Percentiles rank a stretch among this genome's conserved stretches.
These are phyloP conservation scores for Boletus coccyginus DNA, from an alignment of 768 basidiomycete species.

Conservation along the genomic window DNA sequence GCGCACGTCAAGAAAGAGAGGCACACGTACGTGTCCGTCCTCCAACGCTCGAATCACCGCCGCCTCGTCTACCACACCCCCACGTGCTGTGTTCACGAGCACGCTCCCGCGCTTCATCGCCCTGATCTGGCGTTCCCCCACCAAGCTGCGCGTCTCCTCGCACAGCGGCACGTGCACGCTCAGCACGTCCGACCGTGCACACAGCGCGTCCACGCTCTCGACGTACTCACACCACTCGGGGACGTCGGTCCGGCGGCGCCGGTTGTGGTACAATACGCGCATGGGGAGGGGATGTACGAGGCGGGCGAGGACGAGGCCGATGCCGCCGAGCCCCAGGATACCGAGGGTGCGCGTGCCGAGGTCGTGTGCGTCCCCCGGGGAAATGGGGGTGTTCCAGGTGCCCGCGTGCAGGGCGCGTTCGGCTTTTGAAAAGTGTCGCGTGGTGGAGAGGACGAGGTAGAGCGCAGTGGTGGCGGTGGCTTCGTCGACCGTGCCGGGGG, in stretches of 20 bases:
- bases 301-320: constrained; percentile 44
- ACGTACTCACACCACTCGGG: constrained; percentile 81
- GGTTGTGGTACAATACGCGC: constrained; percentile 81
- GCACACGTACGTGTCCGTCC: constrained; percentile 74
- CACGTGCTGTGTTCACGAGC: constrained; percentile 85
- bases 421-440: constrained; percentile 38
- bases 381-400: constrained; percentile 58
- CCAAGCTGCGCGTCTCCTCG: constrained; percentile 64
- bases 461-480: too few relatives aligned
- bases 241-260: constrained; percentile 51
- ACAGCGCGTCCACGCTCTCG: constrained; percentile 62
- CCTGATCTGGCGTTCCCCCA: constrained; percentile 74
- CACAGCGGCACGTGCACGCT: constrained; percentile 84
- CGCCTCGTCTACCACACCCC: constrained; percentile 84
- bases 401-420: constrained; percentile 52
- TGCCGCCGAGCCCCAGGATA: too few relatives aligned
- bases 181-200: constrained; percentile 57
- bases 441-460: too few relatives aligned
- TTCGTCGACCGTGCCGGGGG: too few relatives aligned
- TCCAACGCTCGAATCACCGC: constrained; percentile 84
- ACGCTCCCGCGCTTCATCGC: constrained; percentile 74
- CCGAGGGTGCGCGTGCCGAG: constrained; percentile 53
- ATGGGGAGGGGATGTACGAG: constrained; percentile 81
- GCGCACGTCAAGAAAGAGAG: not conserved
- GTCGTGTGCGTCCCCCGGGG: constrained; percentile 53